Evolutionary conservation across 192 early-diverging fungal genomes (phyloP).

Genomic region (Spinellus fusiger): DNA sequence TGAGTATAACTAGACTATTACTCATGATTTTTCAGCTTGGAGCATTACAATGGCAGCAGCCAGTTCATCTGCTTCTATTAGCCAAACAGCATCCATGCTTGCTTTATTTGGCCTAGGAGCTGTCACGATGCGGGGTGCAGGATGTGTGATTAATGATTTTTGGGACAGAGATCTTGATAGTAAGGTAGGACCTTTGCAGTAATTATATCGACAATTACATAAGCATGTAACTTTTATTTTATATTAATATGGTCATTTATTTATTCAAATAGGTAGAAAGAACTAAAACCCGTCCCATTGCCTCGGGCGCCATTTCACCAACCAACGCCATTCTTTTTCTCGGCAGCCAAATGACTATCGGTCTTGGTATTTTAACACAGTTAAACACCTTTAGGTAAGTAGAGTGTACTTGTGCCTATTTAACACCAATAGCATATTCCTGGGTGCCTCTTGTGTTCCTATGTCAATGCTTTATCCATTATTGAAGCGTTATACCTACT

Average conservation of each 20-base stretch:
- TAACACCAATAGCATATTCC: slow-evolving; percentile 48
- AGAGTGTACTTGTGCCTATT: not conserved
- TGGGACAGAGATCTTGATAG: slow-evolving; percentile 92
- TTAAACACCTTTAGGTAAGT: slow-evolving; percentile 77
- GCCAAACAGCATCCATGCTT: slow-evolving; percentile 57
- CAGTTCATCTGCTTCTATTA: slow-evolving; percentile 40
- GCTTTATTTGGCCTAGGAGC: slow-evolving; percentile 81
- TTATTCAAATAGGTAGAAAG: slow-evolving; percentile 56
- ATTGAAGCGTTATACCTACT: slow-evolving; percentile 95
- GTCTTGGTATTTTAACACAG: slow-evolving; percentile 82
- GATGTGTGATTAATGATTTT: slow-evolving; percentile 95
- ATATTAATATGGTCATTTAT: no score
- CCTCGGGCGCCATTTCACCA: slow-evolving; percentile 64
- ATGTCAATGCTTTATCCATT: slow-evolving; percentile 79
- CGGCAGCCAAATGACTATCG: slow-evolving; percentile 69
- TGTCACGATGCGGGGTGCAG: slow-evolving; percentile 90
- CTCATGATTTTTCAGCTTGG: slow-evolving; percentile 46
- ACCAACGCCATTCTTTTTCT: slow-evolving; percentile 72
- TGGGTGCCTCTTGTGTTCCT: slow-evolving; percentile 76
- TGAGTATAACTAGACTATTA: not conserved
- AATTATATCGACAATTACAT: not conserved
- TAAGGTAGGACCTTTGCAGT: slow-evolving; percentile 22
- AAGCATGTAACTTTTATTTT: not conserved
- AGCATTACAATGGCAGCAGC: slow-evolving; percentile 69
- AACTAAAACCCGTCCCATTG: slow-evolving; percentile 77